A percentile compares a stretch with the other conserved stretches of the same genome.
phyloP scores from a whole-genome alignment of 75 land plant genomes.

The Pinus albicaulis region DNA sequence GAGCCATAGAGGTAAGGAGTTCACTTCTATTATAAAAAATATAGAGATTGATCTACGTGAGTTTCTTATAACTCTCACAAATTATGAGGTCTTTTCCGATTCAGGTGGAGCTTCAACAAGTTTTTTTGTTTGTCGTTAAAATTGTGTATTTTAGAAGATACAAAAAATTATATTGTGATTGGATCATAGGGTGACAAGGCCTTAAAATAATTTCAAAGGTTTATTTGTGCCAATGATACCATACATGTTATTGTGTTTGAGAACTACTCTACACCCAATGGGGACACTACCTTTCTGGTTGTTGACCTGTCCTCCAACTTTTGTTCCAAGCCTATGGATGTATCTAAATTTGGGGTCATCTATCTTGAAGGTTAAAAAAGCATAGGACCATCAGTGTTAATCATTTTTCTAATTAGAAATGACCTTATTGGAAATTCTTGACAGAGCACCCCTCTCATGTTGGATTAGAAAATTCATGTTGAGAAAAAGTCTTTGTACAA shows the following conservation, averaged over 20 bases:
- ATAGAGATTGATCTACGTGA: too few relatives aligned
- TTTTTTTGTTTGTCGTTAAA: conserved; percentile 86
- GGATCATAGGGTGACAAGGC: conserved; percentile 98
- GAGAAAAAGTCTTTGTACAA: conserved; percentile 51
- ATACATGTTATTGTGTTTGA: conserved; percentile 97
- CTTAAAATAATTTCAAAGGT: conserved; percentile 87
- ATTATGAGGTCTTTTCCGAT: conserved; percentile 79
- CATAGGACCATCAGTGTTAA: conserved; percentile 91
- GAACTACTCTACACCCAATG: conserved; percentile 52
- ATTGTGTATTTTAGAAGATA: conserved; percentile 57
- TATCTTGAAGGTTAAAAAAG: conserved; percentile 98
- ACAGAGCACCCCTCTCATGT: conserved; percentile 79
- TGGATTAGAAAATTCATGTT: conserved; percentile 92
- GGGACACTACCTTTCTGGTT: conserved; percentile 42
- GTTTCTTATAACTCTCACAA: too few relatives aligned
- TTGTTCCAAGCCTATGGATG: conserved; percentile 99
- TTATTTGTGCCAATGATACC: conserved; percentile 93
- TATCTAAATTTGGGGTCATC: conserved; percentile 76
- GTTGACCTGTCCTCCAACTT: conserved; percentile 99
- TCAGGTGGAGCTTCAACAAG: conserved; percentile 91
- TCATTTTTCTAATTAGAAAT: conserved; percentile 79
- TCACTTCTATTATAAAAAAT: conserved; percentile 8
- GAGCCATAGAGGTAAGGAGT: conserved; percentile 94
- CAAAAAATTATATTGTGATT: conserved; percentile 75
- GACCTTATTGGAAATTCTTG: conserved; percentile 83